Evolutionary conservation across 495 filamentous ascomycete genomes (phyloP), one percentile per base, ranked within the genome.

Genomic region (Aspergillus ostianus): DNA sequence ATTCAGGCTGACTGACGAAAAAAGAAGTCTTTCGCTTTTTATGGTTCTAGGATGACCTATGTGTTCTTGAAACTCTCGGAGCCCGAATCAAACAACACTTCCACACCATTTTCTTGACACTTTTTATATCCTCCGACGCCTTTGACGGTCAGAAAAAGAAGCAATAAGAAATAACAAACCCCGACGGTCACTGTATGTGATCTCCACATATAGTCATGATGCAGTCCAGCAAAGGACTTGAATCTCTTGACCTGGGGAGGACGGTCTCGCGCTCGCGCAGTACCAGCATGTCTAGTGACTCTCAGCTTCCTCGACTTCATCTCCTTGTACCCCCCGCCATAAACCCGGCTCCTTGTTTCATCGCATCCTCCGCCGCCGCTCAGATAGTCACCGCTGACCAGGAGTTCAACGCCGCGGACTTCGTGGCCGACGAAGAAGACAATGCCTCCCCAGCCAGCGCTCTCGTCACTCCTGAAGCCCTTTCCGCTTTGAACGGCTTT

Each of bases 331-430:
- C 70, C 78, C 89, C 69, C 83, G 86, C 82, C n/a, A 84, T 92
- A 46, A 84, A 85, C 45, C 94, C 95, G 2, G 78, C 90, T 59
- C 87, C 95, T 26, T 90, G 84, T 19, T 99, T 94, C 73, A 93
- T 99, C 68, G 92, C 94, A 46, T 79, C 89, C 7, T 88, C 90
- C 29, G 92, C 93, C 51, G 95, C 93, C 29, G 91, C 90, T 20
- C 91, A 97, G 63, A 94, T 97, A 56, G 87, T 97, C 66, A 93
- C 89, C 59, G 88, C 89, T 66, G 88, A 95, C 66, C 89, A 93
- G 74, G 89, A 91, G 61, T 85, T 82, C 61, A 87, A 88, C 64
- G 77, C 85, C 55, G 84, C 87, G 48, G 73, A 81, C 55, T 87
- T 87, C 67, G 82, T 87, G 62, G 82, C 88, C 55, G 80, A 87